Conservation (phyloP, 352 stramenopile species). For the Pythium grandisporangium region DNA sequence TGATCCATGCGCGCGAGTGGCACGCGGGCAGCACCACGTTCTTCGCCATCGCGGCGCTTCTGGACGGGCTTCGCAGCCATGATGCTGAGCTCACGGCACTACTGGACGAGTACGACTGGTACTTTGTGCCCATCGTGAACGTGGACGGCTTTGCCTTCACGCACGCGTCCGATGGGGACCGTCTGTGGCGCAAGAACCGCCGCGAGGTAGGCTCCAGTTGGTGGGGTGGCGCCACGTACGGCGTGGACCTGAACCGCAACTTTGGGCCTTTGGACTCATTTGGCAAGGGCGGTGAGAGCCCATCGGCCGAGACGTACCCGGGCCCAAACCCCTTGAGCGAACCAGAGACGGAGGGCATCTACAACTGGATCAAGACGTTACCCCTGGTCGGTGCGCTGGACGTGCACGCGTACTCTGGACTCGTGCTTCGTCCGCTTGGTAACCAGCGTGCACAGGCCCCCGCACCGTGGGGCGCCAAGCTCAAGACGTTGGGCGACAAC, state of each 20-base stretch:
- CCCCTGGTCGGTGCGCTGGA: constrained; percentile 15
- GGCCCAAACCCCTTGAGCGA: constrained; percentile 17
- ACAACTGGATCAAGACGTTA: constrained; percentile 18
- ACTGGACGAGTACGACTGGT: constrained; percentile 18
- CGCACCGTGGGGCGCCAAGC: constrained; percentile 15
- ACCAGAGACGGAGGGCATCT: constrained; percentile 17
- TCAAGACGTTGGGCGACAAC: constrained; percentile 15
- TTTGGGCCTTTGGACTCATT: constrained; percentile 17
- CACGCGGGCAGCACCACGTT: constrained; percentile 17
- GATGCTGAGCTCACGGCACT: constrained; percentile 12
- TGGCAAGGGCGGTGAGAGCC: constrained; percentile 8
- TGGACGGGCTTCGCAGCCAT: constrained; percentile 15
- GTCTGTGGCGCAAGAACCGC: constrained; percentile 25
- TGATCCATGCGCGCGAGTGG: constrained; percentile 27
- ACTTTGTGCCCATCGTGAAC: constrained; percentile 26
- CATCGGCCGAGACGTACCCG: constrained; percentile 14
- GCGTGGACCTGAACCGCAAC: constrained; percentile 27
- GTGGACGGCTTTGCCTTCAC: constrained; percentile 22
- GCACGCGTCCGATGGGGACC: constrained; percentile 9
- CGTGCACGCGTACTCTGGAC: constrained; percentile 17
- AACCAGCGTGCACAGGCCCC: constrained; percentile 7
- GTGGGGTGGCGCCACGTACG: constrained; percentile 11
- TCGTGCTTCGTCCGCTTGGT: constrained; percentile 19
- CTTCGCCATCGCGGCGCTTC: constrained; percentile 15
- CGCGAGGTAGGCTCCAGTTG: constrained; percentile 6